Conservation (phyloP, 208 protist species). For the Trypanosoma scelopori region DNA sequence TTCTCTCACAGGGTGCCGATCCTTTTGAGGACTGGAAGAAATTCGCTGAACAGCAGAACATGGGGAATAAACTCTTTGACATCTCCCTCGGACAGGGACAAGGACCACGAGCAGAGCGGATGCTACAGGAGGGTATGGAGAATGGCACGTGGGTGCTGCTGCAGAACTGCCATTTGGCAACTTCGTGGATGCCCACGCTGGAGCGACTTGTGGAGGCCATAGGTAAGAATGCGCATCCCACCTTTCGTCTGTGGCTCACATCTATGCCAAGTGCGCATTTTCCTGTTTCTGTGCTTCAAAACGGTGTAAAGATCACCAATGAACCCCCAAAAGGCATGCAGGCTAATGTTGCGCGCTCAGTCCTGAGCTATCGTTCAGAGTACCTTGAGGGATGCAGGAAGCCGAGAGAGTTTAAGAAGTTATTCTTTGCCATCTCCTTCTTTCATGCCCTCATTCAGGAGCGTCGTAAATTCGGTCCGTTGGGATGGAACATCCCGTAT, state of each 20-base stretch:
- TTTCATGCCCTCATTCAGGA: slow-evolving; percentile 98
- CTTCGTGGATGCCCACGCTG: slow-evolving; percentile 97
- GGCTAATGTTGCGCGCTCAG: slow-evolving; percentile 93
- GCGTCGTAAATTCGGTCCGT: slow-evolving; percentile 97
- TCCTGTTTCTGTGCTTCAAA: slow-evolving; percentile 98
- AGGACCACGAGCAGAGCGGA: slow-evolving; percentile 95
- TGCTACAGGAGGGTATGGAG: slow-evolving; percentile 93
- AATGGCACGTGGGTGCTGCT: slow-evolving; percentile 96
- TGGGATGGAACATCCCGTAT: slow-evolving; percentile 99
- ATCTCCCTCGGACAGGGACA: slow-evolving; percentile 98
- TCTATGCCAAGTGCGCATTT: slow-evolving; percentile 97
- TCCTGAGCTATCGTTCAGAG: slow-evolving; percentile 78
- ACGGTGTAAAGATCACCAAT: slow-evolving; percentile 99
- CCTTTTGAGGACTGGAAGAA: slow-evolving; percentile 95
- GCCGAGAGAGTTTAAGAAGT: slow-evolving; percentile 90
- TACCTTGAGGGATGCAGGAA: slow-evolving; percentile 90
- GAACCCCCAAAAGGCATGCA: slow-evolving; percentile 98
- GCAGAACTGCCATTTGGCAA: slow-evolving; percentile 98
- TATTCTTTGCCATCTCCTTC: slow-evolving; percentile 97
- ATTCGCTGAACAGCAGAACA: slow-evolving; percentile 96
- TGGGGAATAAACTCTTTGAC: slow-evolving; percentile 94
- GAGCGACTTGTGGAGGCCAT: slow-evolving; percentile 96
- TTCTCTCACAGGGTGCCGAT: slow-evolving; percentile 98
- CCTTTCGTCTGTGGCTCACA: slow-evolving; percentile 98
- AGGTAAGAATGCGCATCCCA: slow-evolving; percentile 87